These are phyloP conservation scores for Solanum megistacrolobum DNA, from an alignment of 257 asterid species.

Conservation along the genomic window DNA sequence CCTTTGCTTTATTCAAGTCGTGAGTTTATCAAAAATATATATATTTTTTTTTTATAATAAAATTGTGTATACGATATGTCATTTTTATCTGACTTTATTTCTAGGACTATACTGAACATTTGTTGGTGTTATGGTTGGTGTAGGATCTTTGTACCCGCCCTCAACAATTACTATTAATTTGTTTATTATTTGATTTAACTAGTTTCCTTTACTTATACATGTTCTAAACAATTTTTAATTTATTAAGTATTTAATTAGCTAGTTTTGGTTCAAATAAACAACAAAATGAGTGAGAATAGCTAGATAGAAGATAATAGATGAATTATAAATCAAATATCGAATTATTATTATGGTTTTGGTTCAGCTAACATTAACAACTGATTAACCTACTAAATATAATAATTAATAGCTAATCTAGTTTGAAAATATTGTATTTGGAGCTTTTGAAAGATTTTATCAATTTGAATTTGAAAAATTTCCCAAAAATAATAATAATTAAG, in stretches of 20 bases:
- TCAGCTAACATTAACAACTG: not conserved
- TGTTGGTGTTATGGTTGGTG: not conserved
- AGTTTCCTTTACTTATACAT: not conserved
- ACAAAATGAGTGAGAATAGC: not conserved
- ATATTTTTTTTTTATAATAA: not conserved
- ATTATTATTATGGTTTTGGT: not conserved
- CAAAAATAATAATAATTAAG: not conserved
- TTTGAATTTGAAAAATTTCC: not conserved
- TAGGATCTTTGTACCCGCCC: not conserved
- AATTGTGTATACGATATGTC: rapidly evolving
- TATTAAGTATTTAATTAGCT: not conserved
- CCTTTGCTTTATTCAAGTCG: not conserved
- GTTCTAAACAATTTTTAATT: not conserved
- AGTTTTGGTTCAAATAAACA: not conserved
- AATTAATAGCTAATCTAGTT: not conserved
- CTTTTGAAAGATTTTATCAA: not conserved
- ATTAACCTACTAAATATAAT: not conserved
- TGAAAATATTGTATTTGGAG: not conserved
- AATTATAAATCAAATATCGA: not conserved
- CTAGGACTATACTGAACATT: not conserved
- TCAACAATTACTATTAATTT: not conserved
- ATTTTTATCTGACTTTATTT: not conserved
- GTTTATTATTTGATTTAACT: not conserved
- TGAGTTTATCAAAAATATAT: not conserved
- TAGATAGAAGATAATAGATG: not conserved